Base-by-base conservation (phyloP, 1,139 yeast species). In the Hansenula sp. region DNA sequence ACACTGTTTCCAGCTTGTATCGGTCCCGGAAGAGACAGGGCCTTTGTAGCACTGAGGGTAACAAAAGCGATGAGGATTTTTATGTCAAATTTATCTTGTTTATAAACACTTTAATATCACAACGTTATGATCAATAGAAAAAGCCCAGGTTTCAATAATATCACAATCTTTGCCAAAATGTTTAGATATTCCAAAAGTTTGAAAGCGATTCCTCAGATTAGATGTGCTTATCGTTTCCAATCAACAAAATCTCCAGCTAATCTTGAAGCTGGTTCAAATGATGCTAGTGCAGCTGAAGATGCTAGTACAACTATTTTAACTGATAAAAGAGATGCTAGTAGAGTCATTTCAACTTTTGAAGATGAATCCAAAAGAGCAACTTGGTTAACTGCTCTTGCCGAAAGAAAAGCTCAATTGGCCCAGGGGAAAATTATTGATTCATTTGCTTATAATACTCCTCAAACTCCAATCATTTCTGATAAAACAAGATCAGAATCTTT, bases 331-430 rank as follows among this genome's bases (percentile, higher is more conserved):
- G 71, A 68, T 41, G 67, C 67, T 41, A 62, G 62, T 34, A 61
- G 63, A 37, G 57, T 71, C 45, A 53, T 61, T 7, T 48, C 52
- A 34, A 45, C 47, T 36, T 58, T 57, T 38, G 59, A 61, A 17
- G 58, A 58, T 40, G 44, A 46, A 36, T 44, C 50, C 24, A 77
- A 78, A 55, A 76, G 79, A 52, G 86, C 84, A 24, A 85, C 96
- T 7, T 89, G 96, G 96, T 63, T 88, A 55, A 86, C 81, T 45
- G 96, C 96, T 0, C 68, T 87, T 48, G 74, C 76, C n/a, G 94
- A 88, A 53, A 74, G 91, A 41, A 79, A 82, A 53, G 76, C 77
- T 57, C 86, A 85, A 59, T 65, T 76, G 59, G 78, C 78, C 15
- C 87, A 81, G 52, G 95, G 94, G 35, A 79, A 80, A 58, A 72